Evolutionary conservation across 192 early-diverging fungal species (phyloP).

Genomic region (Linnemannia zychae): DNA sequence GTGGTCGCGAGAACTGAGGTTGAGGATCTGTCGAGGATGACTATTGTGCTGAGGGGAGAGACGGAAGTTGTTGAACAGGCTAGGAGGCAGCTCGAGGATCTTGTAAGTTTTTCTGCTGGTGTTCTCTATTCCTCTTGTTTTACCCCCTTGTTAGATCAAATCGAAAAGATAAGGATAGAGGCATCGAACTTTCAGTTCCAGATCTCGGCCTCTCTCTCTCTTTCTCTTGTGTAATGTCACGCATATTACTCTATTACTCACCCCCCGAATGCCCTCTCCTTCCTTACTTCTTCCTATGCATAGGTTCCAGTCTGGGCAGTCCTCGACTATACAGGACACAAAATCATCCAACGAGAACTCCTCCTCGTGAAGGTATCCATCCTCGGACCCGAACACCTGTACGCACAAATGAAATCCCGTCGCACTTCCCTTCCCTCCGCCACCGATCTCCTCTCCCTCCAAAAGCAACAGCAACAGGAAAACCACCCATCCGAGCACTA

Average conservation of each 20-base stretch:
- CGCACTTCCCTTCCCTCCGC: neutral
- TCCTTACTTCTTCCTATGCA: neutral
- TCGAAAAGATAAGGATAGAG: neutral
- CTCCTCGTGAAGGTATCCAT: slow-evolving; percentile 94
- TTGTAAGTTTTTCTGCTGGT: slow-evolving; percentile 67
- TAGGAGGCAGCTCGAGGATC: slow-evolving; percentile 92
- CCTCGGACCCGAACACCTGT: slow-evolving; percentile 71
- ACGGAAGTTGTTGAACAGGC: slow-evolving; percentile 90
- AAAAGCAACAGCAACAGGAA: slow-evolving; percentile 21
- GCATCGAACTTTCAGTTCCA: too few species aligned
- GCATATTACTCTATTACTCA: neutral
- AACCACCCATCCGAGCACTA: neutral
- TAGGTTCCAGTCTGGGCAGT: slow-evolving; percentile 95
- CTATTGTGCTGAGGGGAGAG: slow-evolving; percentile 90
- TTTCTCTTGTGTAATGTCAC: too few species aligned
- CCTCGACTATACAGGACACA: slow-evolving; percentile 92
- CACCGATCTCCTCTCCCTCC: neutral
- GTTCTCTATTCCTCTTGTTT: neutral
- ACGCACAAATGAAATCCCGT: slow-evolving; percentile 60
- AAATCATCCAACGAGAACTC: slow-evolving; percentile 91
- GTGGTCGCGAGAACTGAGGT: slow-evolving; percentile 98
- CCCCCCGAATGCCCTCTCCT: neutral
- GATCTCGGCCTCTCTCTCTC: too few species aligned
- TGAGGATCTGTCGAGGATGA: slow-evolving; percentile 92
- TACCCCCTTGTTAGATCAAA: neutral